phyloP scores from a whole-genome alignment of 176 grass and related monocot genomes.

The Raddia guianensis region DNA sequence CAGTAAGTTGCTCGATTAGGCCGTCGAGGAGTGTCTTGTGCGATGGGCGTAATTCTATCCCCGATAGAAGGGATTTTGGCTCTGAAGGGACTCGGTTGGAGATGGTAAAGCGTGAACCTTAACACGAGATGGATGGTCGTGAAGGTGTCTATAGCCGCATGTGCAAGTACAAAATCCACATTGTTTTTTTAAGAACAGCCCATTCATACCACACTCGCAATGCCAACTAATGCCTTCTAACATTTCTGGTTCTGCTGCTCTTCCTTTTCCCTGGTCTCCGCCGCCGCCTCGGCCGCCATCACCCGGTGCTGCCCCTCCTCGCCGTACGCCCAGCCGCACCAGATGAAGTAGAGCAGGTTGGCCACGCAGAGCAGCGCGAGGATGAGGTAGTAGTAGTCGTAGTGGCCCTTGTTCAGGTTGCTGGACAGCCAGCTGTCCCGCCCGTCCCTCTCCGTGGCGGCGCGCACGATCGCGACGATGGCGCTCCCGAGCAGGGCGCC shows the following conservation, averaged over 20 bases:
- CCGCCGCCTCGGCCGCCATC: slow-evolving; percentile 25
- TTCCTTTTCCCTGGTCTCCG: background rate
- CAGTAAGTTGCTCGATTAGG: too few species aligned
- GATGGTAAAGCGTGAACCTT: too few species aligned
- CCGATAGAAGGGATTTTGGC: too few species aligned
- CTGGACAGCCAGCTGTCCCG: slow-evolving; percentile 52
- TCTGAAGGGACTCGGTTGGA: too few species aligned
- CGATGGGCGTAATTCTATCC: too few species aligned
- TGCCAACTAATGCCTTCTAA: background rate
- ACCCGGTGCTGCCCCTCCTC: slow-evolving; percentile 51
- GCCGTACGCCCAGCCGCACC: slow-evolving; percentile 62
- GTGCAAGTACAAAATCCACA: too few species aligned
- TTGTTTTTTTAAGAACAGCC: background rate
- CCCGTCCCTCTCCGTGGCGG: slow-evolving; percentile 23
- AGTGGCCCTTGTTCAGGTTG: slow-evolving; percentile 64
- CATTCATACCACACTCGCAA: too few species aligned
- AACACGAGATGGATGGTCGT: too few species aligned
- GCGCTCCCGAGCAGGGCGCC: slow-evolving; percentile 42
- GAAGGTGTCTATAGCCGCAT: too few species aligned
- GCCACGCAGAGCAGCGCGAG: slow-evolving; percentile 41
- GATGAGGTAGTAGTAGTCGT: slow-evolving; percentile 70
- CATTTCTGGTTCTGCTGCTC: slow-evolving; percentile 8
- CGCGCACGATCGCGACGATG: slow-evolving; percentile 38
- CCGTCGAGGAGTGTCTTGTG: too few species aligned
- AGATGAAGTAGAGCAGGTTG: slow-evolving; percentile 53